Percentiles rank a stretch among this genome's conserved stretches.
Conservation (phyloP, 805 yeast species). For the Nakazawaea wickerhamii region DNA sequence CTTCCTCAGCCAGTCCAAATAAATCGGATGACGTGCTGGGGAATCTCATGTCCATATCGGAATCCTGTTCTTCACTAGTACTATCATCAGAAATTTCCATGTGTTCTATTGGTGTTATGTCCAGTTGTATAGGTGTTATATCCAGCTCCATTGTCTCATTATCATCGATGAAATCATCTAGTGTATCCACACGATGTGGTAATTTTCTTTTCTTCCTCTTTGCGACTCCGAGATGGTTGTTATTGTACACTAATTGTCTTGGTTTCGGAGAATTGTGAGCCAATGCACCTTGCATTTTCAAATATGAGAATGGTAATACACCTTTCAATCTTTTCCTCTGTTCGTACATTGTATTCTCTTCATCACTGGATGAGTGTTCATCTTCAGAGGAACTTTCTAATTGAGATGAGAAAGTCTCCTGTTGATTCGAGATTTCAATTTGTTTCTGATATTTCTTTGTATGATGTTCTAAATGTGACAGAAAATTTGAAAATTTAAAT, state of each 20-base stretch:
- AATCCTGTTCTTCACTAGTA: constrained; percentile 10
- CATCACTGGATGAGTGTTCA: constrained; percentile 14
- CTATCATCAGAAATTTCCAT: neutral
- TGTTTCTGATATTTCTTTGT: constrained; percentile 14
- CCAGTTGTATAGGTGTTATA: no score
- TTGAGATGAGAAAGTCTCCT: constrained; percentile 1
- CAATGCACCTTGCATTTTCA: constrained; percentile 13
- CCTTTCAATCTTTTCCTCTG: constrained; percentile 16
- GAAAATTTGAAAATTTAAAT: constrained; percentile 23
- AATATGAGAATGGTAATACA: constrained; percentile 24
- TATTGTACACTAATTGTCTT: neutral
- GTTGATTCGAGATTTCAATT: constrained; percentile 2
- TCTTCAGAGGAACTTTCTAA: constrained; percentile 13
- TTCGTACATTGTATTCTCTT: constrained; percentile 3
- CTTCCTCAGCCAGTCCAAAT: constrained; percentile 24
- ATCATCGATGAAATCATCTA: constrained; percentile 9
- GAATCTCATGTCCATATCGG: constrained; percentile 10
- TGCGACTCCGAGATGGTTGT: constrained; percentile 17
- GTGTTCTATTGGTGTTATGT: neutral
- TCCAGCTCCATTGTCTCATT: neutral
- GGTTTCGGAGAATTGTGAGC: neutral
- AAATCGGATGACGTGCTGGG: constrained; percentile 5
- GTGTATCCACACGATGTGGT: constrained; percentile 1
- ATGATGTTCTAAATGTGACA: constrained; percentile 17
- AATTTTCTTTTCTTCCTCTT: constrained; percentile 13